These are phyloP conservation scores for Chrysoporthe deuterocubensis DNA, from an alignment of 2,329 filamentous ascomycete genomes.

Conservation along the genomic window DNA sequence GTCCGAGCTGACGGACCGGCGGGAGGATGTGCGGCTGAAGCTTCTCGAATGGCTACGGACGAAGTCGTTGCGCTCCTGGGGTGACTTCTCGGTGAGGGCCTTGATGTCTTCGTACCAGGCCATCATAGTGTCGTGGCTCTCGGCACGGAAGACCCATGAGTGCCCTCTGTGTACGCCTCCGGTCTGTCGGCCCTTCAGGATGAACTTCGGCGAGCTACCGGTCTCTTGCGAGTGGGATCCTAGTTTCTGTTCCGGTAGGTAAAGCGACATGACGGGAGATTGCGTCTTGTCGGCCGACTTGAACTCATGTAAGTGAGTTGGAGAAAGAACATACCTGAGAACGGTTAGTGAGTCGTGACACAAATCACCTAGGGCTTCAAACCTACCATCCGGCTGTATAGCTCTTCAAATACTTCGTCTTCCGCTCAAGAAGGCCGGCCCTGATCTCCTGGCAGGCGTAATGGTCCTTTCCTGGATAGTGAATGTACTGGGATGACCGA, in stretches of 20 bases:
- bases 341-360: neutral
- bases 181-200: constrained; percentile 94
- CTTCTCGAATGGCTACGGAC: constrained; percentile 82
- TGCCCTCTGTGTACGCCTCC: constrained; percentile 86
- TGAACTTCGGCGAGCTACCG: constrained; percentile 94
- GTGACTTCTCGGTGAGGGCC: constrained; percentile 82
- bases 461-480: constrained; percentile 89
- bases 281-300: constrained; percentile 95
- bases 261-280: constrained; percentile 93
- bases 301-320: constrained; percentile 97
- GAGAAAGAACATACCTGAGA: constrained; percentile 87
- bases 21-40: constrained; percentile 66
- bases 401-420: constrained; percentile 98
- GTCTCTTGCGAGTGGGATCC: constrained; percentile 84
- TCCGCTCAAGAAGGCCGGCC: constrained; percentile 89
- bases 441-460: constrained; percentile 81
- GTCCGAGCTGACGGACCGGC: constrained; percentile 71
- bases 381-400: constrained; percentile 91
- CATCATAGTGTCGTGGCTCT: constrained; percentile 90
- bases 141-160: constrained; percentile 73
- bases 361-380: neutral
- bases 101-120: constrained; percentile 96
- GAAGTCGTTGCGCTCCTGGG: constrained; percentile 86
- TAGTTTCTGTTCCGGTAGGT: constrained; percentile 91
- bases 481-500: constrained; percentile 78